Conservation (phyloP, 2,329 filamentous ascomycete genomes). For the Leptographium radiaticola region DNA sequence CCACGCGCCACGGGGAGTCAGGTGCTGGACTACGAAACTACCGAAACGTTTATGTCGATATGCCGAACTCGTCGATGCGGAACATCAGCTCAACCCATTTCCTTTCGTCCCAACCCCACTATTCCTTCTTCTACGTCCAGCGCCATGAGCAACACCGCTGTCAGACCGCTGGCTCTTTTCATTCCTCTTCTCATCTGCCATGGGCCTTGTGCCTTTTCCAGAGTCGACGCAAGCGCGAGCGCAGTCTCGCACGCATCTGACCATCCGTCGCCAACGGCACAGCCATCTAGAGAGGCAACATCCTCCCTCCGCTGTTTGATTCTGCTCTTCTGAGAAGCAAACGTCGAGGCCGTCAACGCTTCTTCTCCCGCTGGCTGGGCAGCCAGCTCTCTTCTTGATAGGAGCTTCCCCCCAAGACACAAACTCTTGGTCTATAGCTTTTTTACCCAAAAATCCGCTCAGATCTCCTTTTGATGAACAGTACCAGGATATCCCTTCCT, state of each 20-base stretch:
- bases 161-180: background rate
- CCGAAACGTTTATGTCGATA: background rate
- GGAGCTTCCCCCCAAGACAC: too few species aligned
- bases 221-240: background rate
- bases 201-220: background rate
- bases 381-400: background rate
- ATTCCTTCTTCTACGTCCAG: background rate
- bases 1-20: background rate
- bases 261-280: background rate
- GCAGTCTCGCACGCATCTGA: background rate
- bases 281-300: background rate
- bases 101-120: conserved; percentile 10
- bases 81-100: conserved; percentile 16
- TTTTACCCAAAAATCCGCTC: background rate
- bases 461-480: background rate
- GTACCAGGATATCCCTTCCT: background rate
- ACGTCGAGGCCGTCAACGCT: background rate
- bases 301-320: background rate
- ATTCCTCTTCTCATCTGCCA: background rate
- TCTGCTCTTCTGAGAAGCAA: background rate
- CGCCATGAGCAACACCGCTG: background rate
- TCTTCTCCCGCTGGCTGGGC: background rate
- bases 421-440: background rate
- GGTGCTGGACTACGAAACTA: conserved; percentile 5
- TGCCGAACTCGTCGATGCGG: conserved; percentile 17